These are phyloP conservation scores for Saccharomycopsis guyanensis DNA, from an alignment of 805 yeast species.

Conservation along the genomic window DNA sequence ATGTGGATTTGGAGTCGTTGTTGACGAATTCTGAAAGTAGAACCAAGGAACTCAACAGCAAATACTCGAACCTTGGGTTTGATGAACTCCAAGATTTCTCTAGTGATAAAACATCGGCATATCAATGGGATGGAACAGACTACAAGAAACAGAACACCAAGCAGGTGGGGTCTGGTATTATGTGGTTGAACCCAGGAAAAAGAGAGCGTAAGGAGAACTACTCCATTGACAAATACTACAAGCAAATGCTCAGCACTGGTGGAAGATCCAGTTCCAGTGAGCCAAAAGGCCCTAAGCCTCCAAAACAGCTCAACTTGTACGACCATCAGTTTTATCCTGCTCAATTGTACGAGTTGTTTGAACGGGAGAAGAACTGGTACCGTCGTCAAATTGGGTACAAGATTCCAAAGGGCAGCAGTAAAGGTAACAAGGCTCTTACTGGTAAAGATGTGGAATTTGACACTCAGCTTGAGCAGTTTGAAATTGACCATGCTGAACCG, in stretches of 20 bases:
- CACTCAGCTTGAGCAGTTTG: slow-evolving; percentile 43
- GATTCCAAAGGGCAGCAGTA: slow-evolving; percentile 36
- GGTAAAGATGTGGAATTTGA: slow-evolving; percentile 8
- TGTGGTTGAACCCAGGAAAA: slow-evolving; percentile 82
- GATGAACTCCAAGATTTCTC: slow-evolving; percentile 66
- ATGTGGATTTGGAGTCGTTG: slow-evolving; percentile 53
- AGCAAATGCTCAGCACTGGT: slow-evolving; percentile 70
- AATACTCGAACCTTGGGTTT: slow-evolving; percentile 60
- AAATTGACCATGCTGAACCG: slow-evolving; percentile 70
- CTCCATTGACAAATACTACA: slow-evolving; percentile 79
- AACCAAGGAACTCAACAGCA: slow-evolving; percentile 52
- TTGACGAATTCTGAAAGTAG: slow-evolving; percentile 54
- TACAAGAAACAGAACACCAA: slow-evolving; percentile 53
- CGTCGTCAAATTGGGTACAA: slow-evolving; percentile 59
- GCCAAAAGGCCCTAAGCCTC: slow-evolving; percentile 66
- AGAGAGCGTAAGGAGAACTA: slow-evolving; percentile 81
- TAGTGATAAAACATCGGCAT: slow-evolving; percentile 54
- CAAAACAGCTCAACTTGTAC: slow-evolving; percentile 72
- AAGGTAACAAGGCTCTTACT: slow-evolving; percentile 3
- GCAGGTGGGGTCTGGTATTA: slow-evolving; percentile 40
- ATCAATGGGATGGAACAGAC: slow-evolving; percentile 84
- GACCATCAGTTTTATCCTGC: slow-evolving; percentile 90
- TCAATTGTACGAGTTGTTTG: slow-evolving; percentile 67
- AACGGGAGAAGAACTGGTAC: slow-evolving; percentile 70
- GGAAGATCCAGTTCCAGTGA: slow-evolving; percentile 41